Base-by-base conservation (phyloP, 306 rosid species). In the Rosa lucieae region DNA sequence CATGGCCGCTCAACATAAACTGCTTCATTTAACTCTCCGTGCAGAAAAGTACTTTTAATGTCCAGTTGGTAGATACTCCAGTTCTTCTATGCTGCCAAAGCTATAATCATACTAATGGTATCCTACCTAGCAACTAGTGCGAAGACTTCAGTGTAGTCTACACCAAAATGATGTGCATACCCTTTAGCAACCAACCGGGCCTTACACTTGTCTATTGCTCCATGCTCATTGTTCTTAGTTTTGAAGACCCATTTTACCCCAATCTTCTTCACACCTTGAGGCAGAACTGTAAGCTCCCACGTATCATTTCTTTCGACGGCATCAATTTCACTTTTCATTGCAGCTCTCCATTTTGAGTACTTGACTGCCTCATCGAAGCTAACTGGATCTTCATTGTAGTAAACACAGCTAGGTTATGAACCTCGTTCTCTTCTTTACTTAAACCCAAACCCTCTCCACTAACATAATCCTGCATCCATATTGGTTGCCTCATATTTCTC, bases 231-330 rank as follows among this genome's bases (percentile, higher is more conserved):
- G 3, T 59, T 26, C 13, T 75, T 75, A 1, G 59, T 75, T n/a
- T 75, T 61, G 0, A 59, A 59, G 3, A 75, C 3, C 79, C 71
- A 75, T 15, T 75, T 75, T 6, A 75, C 79, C 2, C 79, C 79
- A 75, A 75, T 26, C 2, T 23, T 44, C 17, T 44, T 43, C 17
- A 18, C 40, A 5, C 59, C 8, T 17, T 18, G 3, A 35, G 58
- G 71, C 63, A 75, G 23, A 0, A 43, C 23, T 5, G 23, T 61
- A 21, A 75, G 29, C 63, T 75, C 71, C 70, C 79, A 75, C 2
- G 71, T 75, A 12, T 23, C 23, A 44, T 75, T 75, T 0, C 14
- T 21, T 44, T 11, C 14, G 5, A 61, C 44, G 0, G 71, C 26
- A 6, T 21, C 26, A 1, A 59, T 75, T 6, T 75, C 56, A 11